A percentile compares a stretch with the other conserved stretches of the same genome.
These are phyloP conservation scores for Lycium barbarum DNA, from an alignment of 257 asterid genomes.

Conservation along the genomic window DNA sequence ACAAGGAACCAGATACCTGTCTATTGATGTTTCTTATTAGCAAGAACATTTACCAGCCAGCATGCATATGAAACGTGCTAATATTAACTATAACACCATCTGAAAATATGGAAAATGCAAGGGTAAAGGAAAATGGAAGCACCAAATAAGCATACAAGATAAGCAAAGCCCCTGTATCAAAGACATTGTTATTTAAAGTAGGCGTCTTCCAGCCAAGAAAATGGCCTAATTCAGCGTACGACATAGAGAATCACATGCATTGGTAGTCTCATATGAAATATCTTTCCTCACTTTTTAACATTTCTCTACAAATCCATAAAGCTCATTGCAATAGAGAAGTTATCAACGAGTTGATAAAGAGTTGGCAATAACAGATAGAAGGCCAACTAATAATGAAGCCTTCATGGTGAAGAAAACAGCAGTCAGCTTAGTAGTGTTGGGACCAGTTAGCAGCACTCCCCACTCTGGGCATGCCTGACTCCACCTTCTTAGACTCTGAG, in stretches of 20 bases:
- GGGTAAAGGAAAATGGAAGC: neutral
- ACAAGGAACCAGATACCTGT: neutral
- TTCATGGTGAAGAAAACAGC: constrained; percentile 13
- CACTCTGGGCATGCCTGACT: constrained; percentile 80
- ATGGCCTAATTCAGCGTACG: neutral
- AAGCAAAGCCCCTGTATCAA: constrained; percentile 9
- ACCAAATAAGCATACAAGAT: neutral
- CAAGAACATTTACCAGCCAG: neutral
- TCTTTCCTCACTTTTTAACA: constrained; percentile 30
- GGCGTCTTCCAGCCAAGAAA: constrained; percentile 10
- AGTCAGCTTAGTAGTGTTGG: constrained; percentile 58
- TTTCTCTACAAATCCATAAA: constrained; percentile 26
- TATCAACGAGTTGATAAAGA: constrained; percentile 22
- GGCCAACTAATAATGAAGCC: constrained; percentile 40
- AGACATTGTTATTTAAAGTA: constrained; percentile 8
- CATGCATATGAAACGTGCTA: neutral
- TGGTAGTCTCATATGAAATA: neutral
- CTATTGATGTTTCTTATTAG: neutral
- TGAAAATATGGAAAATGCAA: neutral
- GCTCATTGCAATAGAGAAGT: constrained; percentile 26
- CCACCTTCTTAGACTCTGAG: constrained; percentile 62
- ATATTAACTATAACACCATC: neutral
- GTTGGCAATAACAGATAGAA: constrained; percentile 31
- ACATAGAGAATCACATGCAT: constrained; percentile 8
- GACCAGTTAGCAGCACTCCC: constrained; percentile 98